Base-by-base conservation (phyloP, 768 basidiomycete species). In the Paxillus rubicundulus region DNA sequence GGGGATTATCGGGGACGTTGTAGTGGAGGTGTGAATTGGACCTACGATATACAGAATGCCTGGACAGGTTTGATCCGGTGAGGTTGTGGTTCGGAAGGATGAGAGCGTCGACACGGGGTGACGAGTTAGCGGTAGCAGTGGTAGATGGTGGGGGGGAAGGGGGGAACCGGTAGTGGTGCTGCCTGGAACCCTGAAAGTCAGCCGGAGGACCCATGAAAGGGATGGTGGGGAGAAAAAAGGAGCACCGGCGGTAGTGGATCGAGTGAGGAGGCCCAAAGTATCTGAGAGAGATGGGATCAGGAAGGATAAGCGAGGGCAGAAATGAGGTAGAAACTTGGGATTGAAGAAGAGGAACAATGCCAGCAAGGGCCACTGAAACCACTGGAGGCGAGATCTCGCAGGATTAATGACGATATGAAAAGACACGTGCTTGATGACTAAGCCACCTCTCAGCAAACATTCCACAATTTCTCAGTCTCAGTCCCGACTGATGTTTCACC, bases 121-220 rank as follows among this genome's bases (percentile, higher is more conserved):
- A 77, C 42, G 77, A 70, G 27, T 64, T 60, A 5, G 74, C 72
- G 13, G 75, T 75, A 36, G 65, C 63, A 27, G 74, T 61, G 24
- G 74, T 70, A 30, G 80, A 77, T 50, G 69, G 74, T 9, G 79
- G 72, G 28, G 78, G 77, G n/a, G 78, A 78, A 41, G 75, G 68
- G 1, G 77, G 77, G 54, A 77, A 79, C 38, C 57, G 67, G 54
- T 70, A 71, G n/a, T 59, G 62, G 16, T 58, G 59, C n/a, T 69
- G 61, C 54, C 55, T 65, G 10, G 48, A 32, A 18, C 51, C 58
- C 46, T 53, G 63, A 33, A 54, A 50, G 45, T 71, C 67, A 37
- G 52, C 40, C 34, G 49, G 49, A 39, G 64, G 61, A 46, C 61
- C 64, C 69, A 69, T 67, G 53, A 47, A 45, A 16, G 9, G 45